Base-by-base conservation (phyloP, 2,329 filamentous ascomycete genomes). In the Sporothrix euskadiensis region DNA sequence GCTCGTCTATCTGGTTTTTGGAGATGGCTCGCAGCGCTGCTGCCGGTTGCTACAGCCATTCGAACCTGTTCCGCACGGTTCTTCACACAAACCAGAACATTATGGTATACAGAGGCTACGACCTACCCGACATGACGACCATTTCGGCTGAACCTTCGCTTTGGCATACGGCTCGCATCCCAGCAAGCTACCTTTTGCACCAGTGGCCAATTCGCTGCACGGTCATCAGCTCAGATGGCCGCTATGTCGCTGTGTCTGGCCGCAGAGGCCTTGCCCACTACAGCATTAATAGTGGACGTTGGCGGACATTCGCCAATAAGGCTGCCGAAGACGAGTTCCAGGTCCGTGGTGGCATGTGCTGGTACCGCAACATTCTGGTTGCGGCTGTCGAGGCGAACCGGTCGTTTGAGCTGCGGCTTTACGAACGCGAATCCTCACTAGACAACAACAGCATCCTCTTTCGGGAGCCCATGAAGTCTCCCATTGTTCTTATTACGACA, bases 181-280 rank as follows among this genome's bases (percentile, higher is more conserved):
- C 96, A 0, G 86, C 92, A 0, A 87, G 88, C 26, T 99, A 99
- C 81, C 88, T 99, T 5, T 86, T 94, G 54, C 91, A 95, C 73
- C 95, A 99, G 79, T 98, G 96, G 94, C 96, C 96, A 1, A 94
- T 99, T 76, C 90, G 92, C 73, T 92, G 91, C 78, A 92, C 92
- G 22, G 93, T 95, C 66, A 92, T 97, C 71, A 98, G 96, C 0
- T 88, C 93, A 35, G 96, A 99, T 80, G 96, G 96, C 1, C 88
- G 94, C 81, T 99, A 98, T 82, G 89, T 98, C 66, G 96, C 96
- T 4, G 91, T 98, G n/a, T 94, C 96, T n/a, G 96, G 96, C 10
- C 90, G 92, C 75, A 89, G 94, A 77, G 96, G 96, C 0, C 85
- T 99, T 70, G 95, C 95, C 10, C 96, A 99, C 81, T 99, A 99